Percentiles rank a stretch among this genome's conserved stretches.
Evolutionary conservation across 2,329 filamentous ascomycete genomes (phyloP).

Genomic region (Penicillium verrucosum): DNA sequence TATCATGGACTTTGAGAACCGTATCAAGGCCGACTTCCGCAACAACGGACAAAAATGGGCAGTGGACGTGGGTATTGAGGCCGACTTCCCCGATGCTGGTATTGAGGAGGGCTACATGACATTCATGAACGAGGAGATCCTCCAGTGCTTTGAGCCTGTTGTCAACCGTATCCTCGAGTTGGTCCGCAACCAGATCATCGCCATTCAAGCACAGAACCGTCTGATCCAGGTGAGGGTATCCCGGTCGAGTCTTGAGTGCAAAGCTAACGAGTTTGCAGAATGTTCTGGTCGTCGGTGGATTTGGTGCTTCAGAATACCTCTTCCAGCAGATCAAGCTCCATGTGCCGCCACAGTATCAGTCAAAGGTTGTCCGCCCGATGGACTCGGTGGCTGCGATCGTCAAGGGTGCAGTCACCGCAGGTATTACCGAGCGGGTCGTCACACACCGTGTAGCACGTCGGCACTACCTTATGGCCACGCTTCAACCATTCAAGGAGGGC

Average conservation of each 20-base stretch:
- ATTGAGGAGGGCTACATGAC: conserved; percentile 99
- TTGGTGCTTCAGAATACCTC: conserved; percentile 96
- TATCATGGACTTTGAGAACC: conserved; percentile 99
- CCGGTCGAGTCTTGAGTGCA: background rate
- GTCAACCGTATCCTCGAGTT: conserved; percentile 95
- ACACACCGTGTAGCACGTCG: conserved; percentile 95
- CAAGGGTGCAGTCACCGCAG: conserved; percentile 95
- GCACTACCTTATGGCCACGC: conserved; percentile 98
- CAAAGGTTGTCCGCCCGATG: conserved; percentile 97
- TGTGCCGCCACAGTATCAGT: conserved; percentile 95
- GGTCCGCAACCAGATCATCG: conserved; percentile 97
- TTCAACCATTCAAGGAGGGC: conserved; percentile 98
- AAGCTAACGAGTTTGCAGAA: conserved; percentile 54
- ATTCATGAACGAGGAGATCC: conserved; percentile 97
- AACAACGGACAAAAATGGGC: conserved; percentile 99
- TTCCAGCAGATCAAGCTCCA: conserved; percentile 99
- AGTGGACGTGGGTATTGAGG: conserved; percentile 96
- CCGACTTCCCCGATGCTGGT: conserved; percentile 93
- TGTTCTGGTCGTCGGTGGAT: conserved; percentile 94
- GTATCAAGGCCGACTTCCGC: conserved; percentile 98
- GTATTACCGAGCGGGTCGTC: conserved; percentile 94
- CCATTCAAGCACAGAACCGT: conserved; percentile 95
- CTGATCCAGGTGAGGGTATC: conserved; percentile 64
- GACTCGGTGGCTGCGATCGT: conserved; percentile 98
- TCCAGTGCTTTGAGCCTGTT: conserved; percentile 98